Evolutionary conservation across 345 rosid species (phyloP).

Genomic region (Eucalyptus pauciflora): DNA sequence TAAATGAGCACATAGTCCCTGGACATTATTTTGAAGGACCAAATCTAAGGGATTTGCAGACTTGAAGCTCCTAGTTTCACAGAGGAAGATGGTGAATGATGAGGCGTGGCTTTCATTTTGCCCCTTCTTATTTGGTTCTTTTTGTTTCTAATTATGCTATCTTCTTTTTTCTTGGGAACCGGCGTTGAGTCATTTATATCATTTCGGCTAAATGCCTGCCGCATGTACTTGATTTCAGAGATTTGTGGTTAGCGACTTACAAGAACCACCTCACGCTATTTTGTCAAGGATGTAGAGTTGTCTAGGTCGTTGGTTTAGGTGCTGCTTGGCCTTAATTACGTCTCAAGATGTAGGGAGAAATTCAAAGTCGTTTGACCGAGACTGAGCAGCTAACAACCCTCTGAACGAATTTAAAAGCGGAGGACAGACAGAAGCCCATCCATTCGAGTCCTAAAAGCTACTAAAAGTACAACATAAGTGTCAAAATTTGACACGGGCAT

Average conservation of each 20-base stretch:
- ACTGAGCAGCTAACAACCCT: background rate
- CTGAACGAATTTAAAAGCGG: background rate
- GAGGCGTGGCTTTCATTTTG: no score
- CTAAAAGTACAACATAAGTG: fast-evolving
- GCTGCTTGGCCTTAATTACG: background rate
- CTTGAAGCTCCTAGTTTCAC: no score
- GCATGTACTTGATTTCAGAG: background rate
- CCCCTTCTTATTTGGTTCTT: background rate
- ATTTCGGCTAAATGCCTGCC: background rate
- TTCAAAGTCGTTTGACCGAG: no score
- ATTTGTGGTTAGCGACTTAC: no score
- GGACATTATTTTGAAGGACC: background rate
- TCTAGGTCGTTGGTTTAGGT: background rate
- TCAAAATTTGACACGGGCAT: fast-evolving
- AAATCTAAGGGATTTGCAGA: no score
- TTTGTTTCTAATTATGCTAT: no score
- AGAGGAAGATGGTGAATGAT: no score
- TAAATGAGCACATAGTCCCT: background rate
- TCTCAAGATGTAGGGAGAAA: background rate
- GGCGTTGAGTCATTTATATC: background rate
- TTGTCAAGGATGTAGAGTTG: background rate
- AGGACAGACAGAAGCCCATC: background rate
- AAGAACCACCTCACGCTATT: background rate
- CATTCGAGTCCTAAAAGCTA: no score
- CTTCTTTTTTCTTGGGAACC: background rate